A percentile compares a stretch with the other conserved stretches of the same genome.
Conservation (phyloP, 495 filamentous ascomycete species). For the Trichocladium uniseriatum region DNA sequence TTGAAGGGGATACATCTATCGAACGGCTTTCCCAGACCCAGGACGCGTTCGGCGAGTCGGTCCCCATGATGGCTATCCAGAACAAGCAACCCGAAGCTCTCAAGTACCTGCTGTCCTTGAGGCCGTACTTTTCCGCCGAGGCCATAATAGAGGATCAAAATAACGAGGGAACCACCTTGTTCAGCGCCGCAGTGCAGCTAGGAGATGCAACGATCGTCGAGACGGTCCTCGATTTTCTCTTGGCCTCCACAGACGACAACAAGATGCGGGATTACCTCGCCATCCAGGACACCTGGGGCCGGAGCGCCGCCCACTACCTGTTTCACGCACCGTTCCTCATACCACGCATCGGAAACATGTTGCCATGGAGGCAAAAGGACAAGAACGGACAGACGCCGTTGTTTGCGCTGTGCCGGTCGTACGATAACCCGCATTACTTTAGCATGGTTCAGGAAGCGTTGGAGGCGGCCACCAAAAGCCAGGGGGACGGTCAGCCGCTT, state of each 20-base stretch:
- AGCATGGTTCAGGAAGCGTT: conserved; percentile 77
- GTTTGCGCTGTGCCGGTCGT: conserved; percentile 88
- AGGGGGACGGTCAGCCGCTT: conserved; percentile 68
- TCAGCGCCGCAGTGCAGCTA: conserved; percentile 90
- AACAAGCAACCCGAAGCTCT: conserved; percentile 58
- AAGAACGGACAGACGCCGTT: conserved; percentile 95
- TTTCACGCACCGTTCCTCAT: conserved; percentile 85
- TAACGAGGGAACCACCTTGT: conserved; percentile 76
- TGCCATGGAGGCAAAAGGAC: conserved; percentile 87
- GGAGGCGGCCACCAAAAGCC: conserved; percentile 59
- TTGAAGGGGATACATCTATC: conserved; percentile 79
- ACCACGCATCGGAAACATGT: conserved; percentile 55
- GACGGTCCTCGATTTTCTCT: conserved; percentile 56
- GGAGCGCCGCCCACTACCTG: conserved; percentile 90
- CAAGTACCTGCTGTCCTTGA: conserved; percentile 66
- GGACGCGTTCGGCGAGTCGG: conserved; percentile 70
- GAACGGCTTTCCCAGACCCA: conserved; percentile 75
- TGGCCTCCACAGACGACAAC: conserved; percentile 29
- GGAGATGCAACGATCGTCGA: conserved; percentile 68
- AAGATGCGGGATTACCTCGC: conserved; percentile 56
- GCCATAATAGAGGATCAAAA: conserved; percentile 73
- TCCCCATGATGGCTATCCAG: conserved; percentile 95
- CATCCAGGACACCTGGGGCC: conserved; percentile 70
- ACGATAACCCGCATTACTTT: conserved; percentile 82
- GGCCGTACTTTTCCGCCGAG: conserved; percentile 59